Evolutionary conservation across 2,329 filamentous ascomycete genomes (phyloP).

Genomic region (Penicillium fuscoglaucum): DNA sequence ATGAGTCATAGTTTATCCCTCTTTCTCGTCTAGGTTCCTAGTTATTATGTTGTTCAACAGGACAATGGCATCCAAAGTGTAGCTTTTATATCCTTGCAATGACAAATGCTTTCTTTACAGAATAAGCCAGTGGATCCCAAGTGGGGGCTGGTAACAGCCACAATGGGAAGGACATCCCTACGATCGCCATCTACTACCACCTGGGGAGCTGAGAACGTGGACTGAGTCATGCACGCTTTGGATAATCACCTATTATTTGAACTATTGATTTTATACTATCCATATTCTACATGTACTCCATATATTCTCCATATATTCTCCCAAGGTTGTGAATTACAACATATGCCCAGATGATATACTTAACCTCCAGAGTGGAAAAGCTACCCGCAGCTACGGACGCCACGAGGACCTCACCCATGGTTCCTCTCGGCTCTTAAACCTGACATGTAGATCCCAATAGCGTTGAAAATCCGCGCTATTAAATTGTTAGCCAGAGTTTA

Average conservation of each 20-base stretch:
- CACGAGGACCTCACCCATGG: not conserved
- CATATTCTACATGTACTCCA: not conserved
- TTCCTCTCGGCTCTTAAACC: not conserved
- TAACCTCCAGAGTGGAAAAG: not conserved
- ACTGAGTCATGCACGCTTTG: not conserved
- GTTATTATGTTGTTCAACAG: not conserved
- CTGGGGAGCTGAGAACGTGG: too few species aligned
- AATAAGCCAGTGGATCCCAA: not conserved
- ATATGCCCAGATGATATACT: too few species aligned
- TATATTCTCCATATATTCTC: not conserved
- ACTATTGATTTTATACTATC: not conserved
- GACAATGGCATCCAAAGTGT: not conserved
- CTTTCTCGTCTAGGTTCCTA: not conserved
- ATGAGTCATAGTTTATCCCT: not conserved
- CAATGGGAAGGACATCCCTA: constrained; percentile 3
- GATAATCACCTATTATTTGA: not conserved
- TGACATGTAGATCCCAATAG: constrained; percentile 9
- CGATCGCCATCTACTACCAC: constrained; percentile 4
- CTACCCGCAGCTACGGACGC: not conserved
- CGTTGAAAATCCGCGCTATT: not conserved
- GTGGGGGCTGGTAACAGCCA: not conserved
- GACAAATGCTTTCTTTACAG: not conserved
- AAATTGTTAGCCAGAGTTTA: not conserved
- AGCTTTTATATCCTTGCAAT: not conserved
- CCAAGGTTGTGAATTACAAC: not conserved